Conservation (phyloP, 768 basidiomycete genomes). For the Agaricus blazei region DNA sequence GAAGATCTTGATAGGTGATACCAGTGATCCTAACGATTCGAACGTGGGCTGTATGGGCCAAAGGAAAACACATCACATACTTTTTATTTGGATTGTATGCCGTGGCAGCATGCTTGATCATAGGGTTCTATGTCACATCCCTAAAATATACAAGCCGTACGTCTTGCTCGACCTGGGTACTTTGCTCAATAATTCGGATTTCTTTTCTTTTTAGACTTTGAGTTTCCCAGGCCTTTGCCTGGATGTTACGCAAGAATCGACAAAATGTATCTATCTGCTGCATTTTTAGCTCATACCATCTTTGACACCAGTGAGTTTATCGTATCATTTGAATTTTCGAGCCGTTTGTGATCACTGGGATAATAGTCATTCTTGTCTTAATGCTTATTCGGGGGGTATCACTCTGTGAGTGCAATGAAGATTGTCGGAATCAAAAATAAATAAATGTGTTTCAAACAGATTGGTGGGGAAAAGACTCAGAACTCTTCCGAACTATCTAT, state of each 20-base stretch:
- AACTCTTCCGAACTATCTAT: neutral
- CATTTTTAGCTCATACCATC: neutral
- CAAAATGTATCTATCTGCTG: neutral
- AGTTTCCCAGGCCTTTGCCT: no score
- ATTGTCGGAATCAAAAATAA: neutral
- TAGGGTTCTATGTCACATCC: neutral
- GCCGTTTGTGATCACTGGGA: neutral
- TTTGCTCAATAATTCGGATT: no score
- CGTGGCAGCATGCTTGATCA: neutral
- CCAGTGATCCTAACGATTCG: slow-evolving; percentile 1
- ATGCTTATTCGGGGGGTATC: neutral
- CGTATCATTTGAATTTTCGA: neutral
- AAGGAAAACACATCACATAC: neutral
- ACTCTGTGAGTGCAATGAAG: neutral
- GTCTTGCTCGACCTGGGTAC: neutral
- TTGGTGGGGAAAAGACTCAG: neutral
- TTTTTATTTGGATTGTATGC: neutral
- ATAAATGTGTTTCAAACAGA: neutral
- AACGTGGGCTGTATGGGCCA: slow-evolving; percentile 1
- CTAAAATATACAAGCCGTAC: neutral
- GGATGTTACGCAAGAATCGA: no score
- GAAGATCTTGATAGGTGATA: neutral
- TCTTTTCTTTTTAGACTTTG: no score
- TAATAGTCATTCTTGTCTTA: neutral
- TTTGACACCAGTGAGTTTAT: neutral